phyloP scores from a whole-genome alignment of 176 grass and related monocot genomes.

The Saccharum spontaneum region DNA sequence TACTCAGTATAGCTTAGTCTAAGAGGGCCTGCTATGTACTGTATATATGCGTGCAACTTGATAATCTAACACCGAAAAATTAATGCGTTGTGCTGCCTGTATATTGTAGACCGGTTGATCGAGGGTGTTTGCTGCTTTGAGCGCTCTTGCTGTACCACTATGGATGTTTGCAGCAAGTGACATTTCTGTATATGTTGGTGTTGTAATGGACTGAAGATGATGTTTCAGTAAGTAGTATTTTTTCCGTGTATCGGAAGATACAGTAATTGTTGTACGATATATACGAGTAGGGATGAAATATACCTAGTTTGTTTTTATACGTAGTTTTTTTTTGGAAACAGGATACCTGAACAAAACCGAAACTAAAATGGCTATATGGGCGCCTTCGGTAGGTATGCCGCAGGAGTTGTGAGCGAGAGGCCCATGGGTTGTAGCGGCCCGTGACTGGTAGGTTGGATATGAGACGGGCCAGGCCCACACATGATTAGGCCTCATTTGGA shows the following conservation, averaged over 20 bases:
- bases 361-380: background rate
- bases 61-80: background rate
- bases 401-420: too few species aligned
- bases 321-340: too few species aligned
- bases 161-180: constrained; percentile 1
- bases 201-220: background rate
- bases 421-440: too few species aligned
- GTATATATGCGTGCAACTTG: constrained; percentile 32
- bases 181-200: background rate
- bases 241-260: too few species aligned
- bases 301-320: too few species aligned
- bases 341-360: background rate
- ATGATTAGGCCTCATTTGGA: too few species aligned
- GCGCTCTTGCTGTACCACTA: background rate
- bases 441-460: too few species aligned
- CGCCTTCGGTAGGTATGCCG: too few species aligned
- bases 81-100: background rate
- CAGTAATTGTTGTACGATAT: too few species aligned
- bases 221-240: too few species aligned
- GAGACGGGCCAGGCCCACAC: too few species aligned
- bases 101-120: constrained; percentile 9
- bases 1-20: background rate
- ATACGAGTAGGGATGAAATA: background rate
- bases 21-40: constrained; percentile 4
- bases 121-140: background rate